phyloP scores from a whole-genome alignment of 176 grass and related monocot species.

The Otatea glauca region DNA sequence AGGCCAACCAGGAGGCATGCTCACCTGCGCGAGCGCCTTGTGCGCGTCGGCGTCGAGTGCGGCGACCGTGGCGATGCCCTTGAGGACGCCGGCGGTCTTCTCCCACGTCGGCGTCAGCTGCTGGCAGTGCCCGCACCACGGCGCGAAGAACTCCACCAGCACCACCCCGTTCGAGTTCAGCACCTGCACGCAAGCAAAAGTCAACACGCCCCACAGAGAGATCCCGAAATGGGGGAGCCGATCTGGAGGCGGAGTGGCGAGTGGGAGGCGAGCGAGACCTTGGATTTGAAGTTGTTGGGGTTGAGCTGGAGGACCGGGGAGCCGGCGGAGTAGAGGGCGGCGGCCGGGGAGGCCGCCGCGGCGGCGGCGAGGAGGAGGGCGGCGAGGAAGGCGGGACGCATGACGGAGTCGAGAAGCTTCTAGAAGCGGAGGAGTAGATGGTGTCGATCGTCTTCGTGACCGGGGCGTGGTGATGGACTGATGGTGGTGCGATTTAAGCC shows the following conservation, averaged over 20 bases:
- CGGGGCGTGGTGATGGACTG: neutral
- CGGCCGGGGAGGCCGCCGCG: conserved; percentile 43
- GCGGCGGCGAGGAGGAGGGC: conserved; percentile 48
- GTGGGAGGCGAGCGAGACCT: conserved; percentile 50
- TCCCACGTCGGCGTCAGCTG: conserved; percentile 90
- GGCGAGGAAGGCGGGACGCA: conserved; percentile 51
- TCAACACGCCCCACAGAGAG: neutral
- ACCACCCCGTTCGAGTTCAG: conserved; percentile 88
- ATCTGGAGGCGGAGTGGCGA: conserved; percentile 26
- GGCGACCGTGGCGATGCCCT: conserved; percentile 84
- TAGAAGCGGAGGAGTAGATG: conserved; percentile 9
- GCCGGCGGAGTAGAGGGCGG: conserved; percentile 79
- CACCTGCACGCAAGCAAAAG: conserved; percentile 58
- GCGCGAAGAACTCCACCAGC: conserved; percentile 97
- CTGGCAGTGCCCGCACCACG: conserved; percentile 98
- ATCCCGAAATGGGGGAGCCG: conserved; percentile 18
- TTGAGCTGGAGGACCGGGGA: conserved; percentile 92
- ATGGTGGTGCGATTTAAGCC: conserved; percentile 48
- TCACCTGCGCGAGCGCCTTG: conserved; percentile 84
- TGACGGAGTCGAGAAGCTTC: conserved; percentile 59
- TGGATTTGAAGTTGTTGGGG: conserved; percentile 95
- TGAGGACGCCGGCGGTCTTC: conserved; percentile 84
- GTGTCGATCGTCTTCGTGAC: conserved; percentile 6
- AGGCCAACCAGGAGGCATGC: neutral
- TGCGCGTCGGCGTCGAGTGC: conserved; percentile 93